Evolutionary conservation across 2,329 filamentous ascomycete species (phyloP).

Genomic region (Zymoseptoria pseudotritici): DNA sequence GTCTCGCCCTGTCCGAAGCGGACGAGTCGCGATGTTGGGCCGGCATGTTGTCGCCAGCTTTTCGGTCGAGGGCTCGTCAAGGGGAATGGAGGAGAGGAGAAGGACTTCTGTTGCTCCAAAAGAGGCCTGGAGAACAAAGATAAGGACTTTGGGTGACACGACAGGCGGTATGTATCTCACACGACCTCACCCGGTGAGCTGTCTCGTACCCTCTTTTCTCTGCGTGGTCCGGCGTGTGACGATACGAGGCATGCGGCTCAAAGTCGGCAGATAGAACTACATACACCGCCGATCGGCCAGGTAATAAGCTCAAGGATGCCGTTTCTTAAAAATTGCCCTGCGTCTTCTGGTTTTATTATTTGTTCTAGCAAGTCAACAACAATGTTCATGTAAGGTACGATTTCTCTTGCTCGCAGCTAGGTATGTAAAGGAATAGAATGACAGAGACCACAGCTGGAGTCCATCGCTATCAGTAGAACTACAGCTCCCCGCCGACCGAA

Average conservation of each 20-base stretch:
- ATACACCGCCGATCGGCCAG: neutral
- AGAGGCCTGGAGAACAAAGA: neutral
- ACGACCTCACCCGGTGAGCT: neutral
- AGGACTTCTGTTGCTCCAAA: neutral
- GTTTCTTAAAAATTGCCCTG: neutral
- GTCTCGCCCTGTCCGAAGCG: conserved; percentile 4
- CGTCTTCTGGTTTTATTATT: neutral
- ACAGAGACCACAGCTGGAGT: too few species aligned
- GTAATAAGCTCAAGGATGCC: neutral
- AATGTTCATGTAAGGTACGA: neutral
- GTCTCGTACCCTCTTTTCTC: neutral
- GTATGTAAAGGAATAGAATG: too few species aligned
- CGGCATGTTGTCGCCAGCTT: neutral
- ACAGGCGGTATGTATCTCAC: neutral
- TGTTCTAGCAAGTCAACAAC: neutral
- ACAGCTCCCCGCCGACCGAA: too few species aligned
- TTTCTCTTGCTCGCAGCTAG: too few species aligned
- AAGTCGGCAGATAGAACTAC: neutral
- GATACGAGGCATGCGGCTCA: neutral
- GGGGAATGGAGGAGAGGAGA: neutral
- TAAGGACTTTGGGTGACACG: neutral
- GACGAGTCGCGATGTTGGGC: neutral
- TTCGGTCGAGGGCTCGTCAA: neutral
- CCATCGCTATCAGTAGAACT: too few species aligned
- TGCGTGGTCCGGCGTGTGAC: neutral